These are phyloP conservation scores for Saccharomycopsis capsularis DNA, from an alignment of 805 yeast genomes.

Conservation along the genomic window DNA sequence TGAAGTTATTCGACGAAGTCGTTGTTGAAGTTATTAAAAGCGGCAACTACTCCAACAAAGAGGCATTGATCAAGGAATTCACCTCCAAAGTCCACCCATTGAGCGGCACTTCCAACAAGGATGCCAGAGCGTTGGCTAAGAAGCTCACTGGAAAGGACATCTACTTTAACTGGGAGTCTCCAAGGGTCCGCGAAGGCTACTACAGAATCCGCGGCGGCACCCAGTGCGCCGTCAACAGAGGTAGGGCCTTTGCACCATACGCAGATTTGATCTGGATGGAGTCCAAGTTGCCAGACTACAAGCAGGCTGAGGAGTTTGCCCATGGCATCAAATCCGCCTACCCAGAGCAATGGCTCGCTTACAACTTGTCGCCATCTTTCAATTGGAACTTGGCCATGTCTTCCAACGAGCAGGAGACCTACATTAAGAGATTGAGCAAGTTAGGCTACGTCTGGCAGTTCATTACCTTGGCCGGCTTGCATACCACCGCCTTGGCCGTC, in stretches of 20 bases:
- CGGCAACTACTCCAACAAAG: conserved; percentile 53
- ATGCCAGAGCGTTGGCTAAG: conserved; percentile 71
- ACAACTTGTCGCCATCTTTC: conserved; percentile 94
- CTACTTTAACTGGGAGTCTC: conserved; percentile 90
- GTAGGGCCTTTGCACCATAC: conserved; percentile 89
- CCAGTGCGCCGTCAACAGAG: conserved; percentile 95
- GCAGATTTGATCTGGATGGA: conserved; percentile 98
- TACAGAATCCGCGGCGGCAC: conserved; percentile 96
- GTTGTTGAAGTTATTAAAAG: conserved; percentile 73
- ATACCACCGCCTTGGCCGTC: conserved; percentile 88
- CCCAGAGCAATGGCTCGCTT: conserved; percentile 95
- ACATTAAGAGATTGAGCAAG: conserved; percentile 76
- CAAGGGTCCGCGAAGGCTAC: conserved; percentile 95
- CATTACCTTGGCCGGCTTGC: conserved; percentile 94
- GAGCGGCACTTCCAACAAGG: conserved; percentile 66
- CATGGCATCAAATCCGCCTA: conserved; percentile 73
- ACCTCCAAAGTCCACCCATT: conserved; percentile 64
- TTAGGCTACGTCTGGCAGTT: conserved; percentile 97
- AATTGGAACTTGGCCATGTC: conserved; percentile 97
- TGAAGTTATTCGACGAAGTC: conserved; percentile 86
- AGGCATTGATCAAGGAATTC: conserved; percentile 57
- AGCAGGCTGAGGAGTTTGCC: conserved; percentile 91
- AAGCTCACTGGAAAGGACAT: conserved; percentile 67
- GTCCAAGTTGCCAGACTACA: conserved; percentile 87
- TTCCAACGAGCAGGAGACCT: conserved; percentile 79